phyloP scores from a whole-genome alignment of 805 yeast species.

The Yarrowia sp. region DNA sequence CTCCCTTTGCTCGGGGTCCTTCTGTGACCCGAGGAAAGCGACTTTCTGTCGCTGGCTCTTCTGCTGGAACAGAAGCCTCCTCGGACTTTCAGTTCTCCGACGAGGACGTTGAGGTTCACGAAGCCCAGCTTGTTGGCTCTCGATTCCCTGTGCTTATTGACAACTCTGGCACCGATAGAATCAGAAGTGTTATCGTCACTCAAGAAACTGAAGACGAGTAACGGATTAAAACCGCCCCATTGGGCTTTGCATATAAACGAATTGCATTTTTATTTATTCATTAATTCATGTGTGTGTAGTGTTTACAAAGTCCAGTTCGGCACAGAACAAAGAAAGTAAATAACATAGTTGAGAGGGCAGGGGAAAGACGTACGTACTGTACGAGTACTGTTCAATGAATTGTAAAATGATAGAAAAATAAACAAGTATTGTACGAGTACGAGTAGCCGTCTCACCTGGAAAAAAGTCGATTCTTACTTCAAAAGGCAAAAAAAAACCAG shows the following conservation, averaged over 20 bases:
- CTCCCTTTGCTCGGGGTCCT: constrained; percentile 14
- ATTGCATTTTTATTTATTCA: neutral
- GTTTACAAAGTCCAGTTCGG: too few species aligned
- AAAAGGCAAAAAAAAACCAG: neutral
- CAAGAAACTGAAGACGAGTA: neutral
- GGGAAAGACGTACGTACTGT: too few species aligned
- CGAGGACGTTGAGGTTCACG: constrained; percentile 7
- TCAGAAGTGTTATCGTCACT: constrained; percentile 1
- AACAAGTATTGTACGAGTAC: too few species aligned
- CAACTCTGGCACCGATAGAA: constrained; percentile 4
- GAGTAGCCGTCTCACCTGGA: too few species aligned
- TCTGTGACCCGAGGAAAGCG: constrained; percentile 18
- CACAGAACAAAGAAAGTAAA: too few species aligned
- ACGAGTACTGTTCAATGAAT: too few species aligned
- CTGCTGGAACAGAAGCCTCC: neutral
- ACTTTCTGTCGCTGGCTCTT: neutral
- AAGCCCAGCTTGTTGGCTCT: constrained; percentile 2
- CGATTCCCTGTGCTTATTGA: constrained; percentile 3
- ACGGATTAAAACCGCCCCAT: neutral
- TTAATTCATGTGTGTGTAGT: too few species aligned
- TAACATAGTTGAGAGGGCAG: too few species aligned
- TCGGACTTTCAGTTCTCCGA: constrained; percentile 12
- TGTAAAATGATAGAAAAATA: too few species aligned
- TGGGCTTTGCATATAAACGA: neutral
- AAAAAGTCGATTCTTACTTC: too few species aligned